Evolutionary conservation across 495 filamentous ascomycete species (phyloP), one percentile per base, ranked within the genome.

Genomic region (Oidiodendron maius): DNA sequence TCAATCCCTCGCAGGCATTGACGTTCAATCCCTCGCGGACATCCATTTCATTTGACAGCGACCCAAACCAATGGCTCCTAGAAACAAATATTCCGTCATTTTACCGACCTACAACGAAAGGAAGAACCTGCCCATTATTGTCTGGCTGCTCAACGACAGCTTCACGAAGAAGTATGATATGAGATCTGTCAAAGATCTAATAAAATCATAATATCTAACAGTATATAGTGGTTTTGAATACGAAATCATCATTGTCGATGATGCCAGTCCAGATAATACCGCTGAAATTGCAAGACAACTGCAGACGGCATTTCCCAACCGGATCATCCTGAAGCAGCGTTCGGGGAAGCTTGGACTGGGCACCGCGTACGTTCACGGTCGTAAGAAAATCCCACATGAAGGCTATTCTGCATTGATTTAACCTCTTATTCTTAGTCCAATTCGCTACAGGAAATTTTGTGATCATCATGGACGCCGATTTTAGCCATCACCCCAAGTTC

Each of bases 401-500:
- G 43, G 26, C 26, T 20, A 35, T 35, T 46, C 25, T 46, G 23
- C 26, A 46, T 46, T 32, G 26, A 12, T 32, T 35, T 46, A 30
- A 32, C 23, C 25, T 34, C 44, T 46, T n/a, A n/a, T n/a, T n/a
- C n/a, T n/a, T 38, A 51, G 49, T 34, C 75, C 75, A 91, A 61
- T 95, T 82, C 62, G 83, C 74, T 28, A 87, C 81, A 18, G 93
- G 93, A 53, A 96, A 90, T 75, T 97, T 80, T 66, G 84, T 98
- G 50, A 87, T 98, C 73, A 98, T 98, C 75, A 97, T 98, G 93
- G 93, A 98, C 72, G 93, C 93, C 67, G 93, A 98, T 68, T 98
- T 98, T 80, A 87, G 81, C 61, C 94, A 98, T 74, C 93, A 98
- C 70, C 90, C 90, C 61, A 95, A 95, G 71, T 96, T 95, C 76